Percentiles rank a stretch among this genome's conserved stretches.
Evolutionary conservation across 2,329 filamentous ascomycete species (phyloP).

Genomic region (Didymella pinodella): DNA sequence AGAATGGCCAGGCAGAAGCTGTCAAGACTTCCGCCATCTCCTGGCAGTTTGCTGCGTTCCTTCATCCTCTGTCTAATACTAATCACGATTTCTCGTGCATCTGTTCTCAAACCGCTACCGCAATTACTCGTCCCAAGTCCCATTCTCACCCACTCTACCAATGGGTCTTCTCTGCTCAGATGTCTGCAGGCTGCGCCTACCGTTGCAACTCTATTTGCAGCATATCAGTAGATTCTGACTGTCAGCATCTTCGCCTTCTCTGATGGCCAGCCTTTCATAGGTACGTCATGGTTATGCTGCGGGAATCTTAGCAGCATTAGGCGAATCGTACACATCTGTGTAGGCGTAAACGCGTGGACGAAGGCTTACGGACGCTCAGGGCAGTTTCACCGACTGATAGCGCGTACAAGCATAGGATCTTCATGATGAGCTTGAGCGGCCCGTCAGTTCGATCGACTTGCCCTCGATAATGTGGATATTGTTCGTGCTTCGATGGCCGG

Average conservation of each 20-base stretch:
- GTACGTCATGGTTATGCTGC: conserved; percentile 53
- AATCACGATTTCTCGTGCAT: conserved; percentile 42
- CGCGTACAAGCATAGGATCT: conserved; percentile 74
- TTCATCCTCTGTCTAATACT: conserved; percentile 45
- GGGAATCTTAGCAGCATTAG: not conserved
- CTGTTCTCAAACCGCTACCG: conserved; percentile 33
- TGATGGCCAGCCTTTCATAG: conserved; percentile 77
- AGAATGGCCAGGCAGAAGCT: conserved; percentile 20
- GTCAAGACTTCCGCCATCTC: conserved; percentile 23
- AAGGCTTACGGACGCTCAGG: conserved; percentile 52
- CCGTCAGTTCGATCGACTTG: conserved; percentile 78
- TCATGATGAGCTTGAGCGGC: conserved; percentile 79
- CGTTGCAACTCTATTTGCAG: conserved; percentile 60
- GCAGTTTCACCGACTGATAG: conserved; percentile 70
- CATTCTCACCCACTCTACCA: conserved; percentile 34
- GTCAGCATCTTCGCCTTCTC: conserved; percentile 74
- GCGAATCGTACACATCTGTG: not conserved
- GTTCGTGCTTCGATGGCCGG: conserved; percentile 85
- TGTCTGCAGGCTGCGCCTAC: conserved; percentile 76
- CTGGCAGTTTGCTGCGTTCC: conserved; percentile 27
- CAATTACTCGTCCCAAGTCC: conserved; percentile 23
- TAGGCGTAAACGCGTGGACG: no score
- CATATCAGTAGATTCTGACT: conserved; percentile 69
- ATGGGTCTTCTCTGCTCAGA: conserved; percentile 57
- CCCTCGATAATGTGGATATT: conserved; percentile 77